Evolutionary conservation across 1,284 basidiomycete species (phyloP).

Genomic region (Pseudozyma tsukubaensis): DNA sequence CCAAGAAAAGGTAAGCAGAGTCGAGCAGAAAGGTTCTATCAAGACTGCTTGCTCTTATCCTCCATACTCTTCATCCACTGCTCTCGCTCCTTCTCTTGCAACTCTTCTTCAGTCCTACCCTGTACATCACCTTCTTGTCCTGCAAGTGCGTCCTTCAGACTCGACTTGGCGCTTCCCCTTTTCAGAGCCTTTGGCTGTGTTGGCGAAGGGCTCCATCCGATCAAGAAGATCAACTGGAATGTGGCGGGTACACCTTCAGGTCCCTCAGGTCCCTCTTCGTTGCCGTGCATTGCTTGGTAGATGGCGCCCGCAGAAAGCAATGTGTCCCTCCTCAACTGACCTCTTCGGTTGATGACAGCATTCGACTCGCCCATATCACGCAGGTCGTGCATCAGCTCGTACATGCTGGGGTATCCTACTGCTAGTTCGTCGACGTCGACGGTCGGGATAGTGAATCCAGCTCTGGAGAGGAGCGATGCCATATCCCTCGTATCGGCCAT

Average conservation of each 20-base stretch:
- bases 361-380: slow-evolving; percentile 97
- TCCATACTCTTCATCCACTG: slow-evolving; percentile 40
- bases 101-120: slow-evolving; percentile 20
- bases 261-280: slow-evolving; percentile 13
- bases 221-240: slow-evolving; percentile 96
- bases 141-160: slow-evolving; percentile 76
- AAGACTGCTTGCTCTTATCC: slow-evolving; percentile 12
- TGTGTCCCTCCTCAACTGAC: slow-evolving; percentile 84
- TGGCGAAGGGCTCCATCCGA: slow-evolving; percentile 96
- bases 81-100: slow-evolving; percentile 20
- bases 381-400: slow-evolving; percentile 93
- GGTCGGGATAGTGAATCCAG: slow-evolving; percentile 92
- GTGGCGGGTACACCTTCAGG: slow-evolving; percentile 85
- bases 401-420: slow-evolving; percentile 92
- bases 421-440: slow-evolving; percentile 95
- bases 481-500: slow-evolving; percentile 93
- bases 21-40: slow-evolving; percentile 1
- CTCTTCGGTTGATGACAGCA: slow-evolving; percentile 77
- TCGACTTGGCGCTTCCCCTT: slow-evolving; percentile 84
- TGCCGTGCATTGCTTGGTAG: slow-evolving; percentile 79
- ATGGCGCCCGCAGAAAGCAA: slow-evolving; percentile 90
- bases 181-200: slow-evolving; percentile 85
- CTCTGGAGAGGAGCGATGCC: slow-evolving; percentile 77
- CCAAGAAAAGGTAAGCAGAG: background rate
- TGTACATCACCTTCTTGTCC: slow-evolving; percentile 33